Evolutionary conservation across 495 filamentous ascomycete genomes (phyloP), one percentile per base, ranked within the genome.

Genomic region (Astrocystis sublimbata): DNA sequence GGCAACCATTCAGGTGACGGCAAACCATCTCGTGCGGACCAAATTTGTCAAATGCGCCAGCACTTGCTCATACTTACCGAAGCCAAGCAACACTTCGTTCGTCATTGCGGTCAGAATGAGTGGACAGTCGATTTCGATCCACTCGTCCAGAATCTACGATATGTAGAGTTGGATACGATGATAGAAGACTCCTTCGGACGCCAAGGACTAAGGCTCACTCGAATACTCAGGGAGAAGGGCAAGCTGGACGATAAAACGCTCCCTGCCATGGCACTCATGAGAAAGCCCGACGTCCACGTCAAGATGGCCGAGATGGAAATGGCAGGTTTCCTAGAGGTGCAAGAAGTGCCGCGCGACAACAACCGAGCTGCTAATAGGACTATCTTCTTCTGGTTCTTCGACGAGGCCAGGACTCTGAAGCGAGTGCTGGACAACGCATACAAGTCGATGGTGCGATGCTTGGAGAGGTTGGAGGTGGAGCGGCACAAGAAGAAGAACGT

Each of bases 161-260:
- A 90, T 62, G 66, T 83, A 17, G 90, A 97, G 71, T 75, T 98
- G 8, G 90, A 96, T 65, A 83, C 84, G 28, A 87, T 90, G 24
- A 86, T 97, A 45, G 83, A 87, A 47, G 82, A 89, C 13, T 83
- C 86, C 6, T 92, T 89, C 55, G 92, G 90, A n/a, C 79, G 83
- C 17, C 79, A 86, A 49, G 92, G 91, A 3, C 79, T 89, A 4
- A 90, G 93, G 4, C 80, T 98, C 4, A 79, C 91, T 46, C 88
- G 90, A 26, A 89, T 98, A 40, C 84, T 98, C 15, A 84, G 88
- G 42, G 86, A 86, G 51, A 90, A 92, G 67, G 96, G 94, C 23
- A 96, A 93, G 73, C 78, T 97, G 15, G 93, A 97, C 62, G 94
- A 99, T 71, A 96, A 94, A 69, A 85, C 87, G 40, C 74, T 97